Evolutionary conservation across 1,139 yeast species (phyloP).

Genomic region (Maudiozyma humilis): DNA sequence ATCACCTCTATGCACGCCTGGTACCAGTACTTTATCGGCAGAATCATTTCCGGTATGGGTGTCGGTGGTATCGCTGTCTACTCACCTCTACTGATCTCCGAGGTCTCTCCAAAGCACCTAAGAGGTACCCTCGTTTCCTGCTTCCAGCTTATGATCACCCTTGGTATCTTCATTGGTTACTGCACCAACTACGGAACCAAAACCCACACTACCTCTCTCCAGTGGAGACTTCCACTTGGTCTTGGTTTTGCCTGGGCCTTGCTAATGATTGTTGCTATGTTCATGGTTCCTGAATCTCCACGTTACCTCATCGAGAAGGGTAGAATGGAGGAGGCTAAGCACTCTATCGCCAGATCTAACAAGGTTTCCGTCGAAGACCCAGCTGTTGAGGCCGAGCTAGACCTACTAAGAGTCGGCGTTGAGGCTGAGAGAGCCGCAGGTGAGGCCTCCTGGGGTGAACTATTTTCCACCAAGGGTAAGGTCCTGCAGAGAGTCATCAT

Average conservation of each 20-base stretch:
- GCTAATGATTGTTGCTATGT: conserved; percentile 6
- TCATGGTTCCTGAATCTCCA: conserved; percentile 7
- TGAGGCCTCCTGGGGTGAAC: conserved; percentile 51
- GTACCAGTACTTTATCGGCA: conserved; percentile 4
- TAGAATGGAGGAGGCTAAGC: conserved; percentile 5
- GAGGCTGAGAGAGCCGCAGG: conserved; percentile 6
- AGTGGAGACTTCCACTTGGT: conserved; percentile 8
- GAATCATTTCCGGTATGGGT: conserved; percentile 3
- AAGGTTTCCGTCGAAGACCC: conserved; percentile 5
- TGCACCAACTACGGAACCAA: conserved; percentile 7
- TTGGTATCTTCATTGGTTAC: conserved; percentile 8
- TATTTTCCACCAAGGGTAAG: conserved; percentile 55
- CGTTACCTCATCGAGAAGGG: conserved; percentile 6
- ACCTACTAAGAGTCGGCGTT: conserved; percentile 41
- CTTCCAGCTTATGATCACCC: conserved; percentile 8
- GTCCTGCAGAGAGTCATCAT: conserved; percentile 53
- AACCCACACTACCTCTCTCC: conserved; percentile 2
- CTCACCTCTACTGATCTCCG: conserved; percentile 3
- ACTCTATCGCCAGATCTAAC: conserved; percentile 6
- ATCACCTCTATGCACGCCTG: conserved; percentile 1
- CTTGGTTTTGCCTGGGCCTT: conserved; percentile 8
- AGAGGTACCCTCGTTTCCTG: conserved; percentile 5
- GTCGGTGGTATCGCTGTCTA: conserved; percentile 4
- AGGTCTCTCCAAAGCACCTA: conserved; percentile 4
- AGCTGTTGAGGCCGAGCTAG: conserved; percentile 4